A percentile compares a stretch with the other conserved stretches of the same genome.
These are phyloP conservation scores for Tolypocladium paradoxum DNA, from an alignment of 2,329 filamentous ascomycete genomes.

Conservation along the genomic window DNA sequence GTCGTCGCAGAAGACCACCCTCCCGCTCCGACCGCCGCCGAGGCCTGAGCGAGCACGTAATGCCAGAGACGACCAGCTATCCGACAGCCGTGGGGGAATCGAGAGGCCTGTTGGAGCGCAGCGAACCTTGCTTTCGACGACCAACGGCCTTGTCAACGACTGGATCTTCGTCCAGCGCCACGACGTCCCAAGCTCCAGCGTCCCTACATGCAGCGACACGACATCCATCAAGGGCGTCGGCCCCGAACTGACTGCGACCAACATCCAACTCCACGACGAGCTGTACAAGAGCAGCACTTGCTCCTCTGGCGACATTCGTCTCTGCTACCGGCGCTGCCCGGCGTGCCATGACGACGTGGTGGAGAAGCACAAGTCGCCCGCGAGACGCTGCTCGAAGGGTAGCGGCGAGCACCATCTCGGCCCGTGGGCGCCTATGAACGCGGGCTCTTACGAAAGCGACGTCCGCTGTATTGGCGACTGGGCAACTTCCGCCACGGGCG, in stretches of 20 bases:
- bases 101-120: no score
- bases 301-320: background rate
- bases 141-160: background rate
- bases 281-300: background rate
- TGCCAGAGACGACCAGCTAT: background rate
- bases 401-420: background rate
- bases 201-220: background rate
- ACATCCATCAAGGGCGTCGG: background rate
- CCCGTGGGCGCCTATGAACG: background rate
- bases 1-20: background rate
- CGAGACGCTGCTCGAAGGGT: background rate
- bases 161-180: constrained; percentile 1
- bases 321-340: background rate
- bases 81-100: background rate
- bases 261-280: constrained; percentile 1
- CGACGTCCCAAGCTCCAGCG: background rate
- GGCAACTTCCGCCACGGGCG: background rate
- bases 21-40: background rate
- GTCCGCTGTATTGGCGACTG: background rate
- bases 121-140: background rate
- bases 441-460: background rate
- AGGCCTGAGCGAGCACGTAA: background rate
- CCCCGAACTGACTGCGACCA: background rate
- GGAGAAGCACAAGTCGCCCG: background rate
- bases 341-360: background rate